Conservation (phyloP, 164 flowering plant genomes). For the Magnolia sinica region DNA sequence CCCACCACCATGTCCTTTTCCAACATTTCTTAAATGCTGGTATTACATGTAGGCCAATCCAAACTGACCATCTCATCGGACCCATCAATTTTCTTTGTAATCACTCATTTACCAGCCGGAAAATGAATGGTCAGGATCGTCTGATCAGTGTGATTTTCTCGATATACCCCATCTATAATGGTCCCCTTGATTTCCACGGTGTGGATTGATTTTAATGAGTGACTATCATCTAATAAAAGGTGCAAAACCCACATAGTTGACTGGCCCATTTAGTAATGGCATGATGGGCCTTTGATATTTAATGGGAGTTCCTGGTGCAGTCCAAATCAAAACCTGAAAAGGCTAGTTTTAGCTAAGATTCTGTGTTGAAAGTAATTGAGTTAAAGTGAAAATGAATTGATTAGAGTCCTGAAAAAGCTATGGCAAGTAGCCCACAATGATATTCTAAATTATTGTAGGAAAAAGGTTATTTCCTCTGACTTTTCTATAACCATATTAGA, state of each 20-base stretch:
- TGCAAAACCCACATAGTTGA: too few relatives aligned
- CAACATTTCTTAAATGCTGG: not conserved
- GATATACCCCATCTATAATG: too few relatives aligned
- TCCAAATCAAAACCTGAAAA: not conserved
- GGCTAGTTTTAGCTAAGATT: not conserved
- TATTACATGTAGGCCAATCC: not conserved
- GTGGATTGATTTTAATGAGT: too few relatives aligned
- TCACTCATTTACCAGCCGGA: too few relatives aligned
- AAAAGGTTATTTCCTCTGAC: not conserved
- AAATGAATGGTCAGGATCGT: too few relatives aligned
- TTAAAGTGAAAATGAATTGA: not conserved
- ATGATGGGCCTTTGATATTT: too few relatives aligned
- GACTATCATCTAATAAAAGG: too few relatives aligned
- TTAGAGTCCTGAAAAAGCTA: conserved; percentile 2
- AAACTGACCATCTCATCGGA: not conserved
- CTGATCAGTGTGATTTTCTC: too few relatives aligned
- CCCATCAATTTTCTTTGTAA: not conserved
- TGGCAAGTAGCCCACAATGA: conserved; percentile 9
- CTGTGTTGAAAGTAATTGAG: not conserved
- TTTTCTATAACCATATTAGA: not conserved
- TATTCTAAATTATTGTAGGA: conserved; percentile 3
- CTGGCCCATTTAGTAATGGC: too few relatives aligned
- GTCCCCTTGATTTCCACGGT: too few relatives aligned
- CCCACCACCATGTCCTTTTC: not conserved
- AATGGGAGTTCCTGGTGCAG: not conserved